These are phyloP conservation scores for Brettanomyces nanus DNA, from an alignment of 805 yeast species.

Conservation along the genomic window DNA sequence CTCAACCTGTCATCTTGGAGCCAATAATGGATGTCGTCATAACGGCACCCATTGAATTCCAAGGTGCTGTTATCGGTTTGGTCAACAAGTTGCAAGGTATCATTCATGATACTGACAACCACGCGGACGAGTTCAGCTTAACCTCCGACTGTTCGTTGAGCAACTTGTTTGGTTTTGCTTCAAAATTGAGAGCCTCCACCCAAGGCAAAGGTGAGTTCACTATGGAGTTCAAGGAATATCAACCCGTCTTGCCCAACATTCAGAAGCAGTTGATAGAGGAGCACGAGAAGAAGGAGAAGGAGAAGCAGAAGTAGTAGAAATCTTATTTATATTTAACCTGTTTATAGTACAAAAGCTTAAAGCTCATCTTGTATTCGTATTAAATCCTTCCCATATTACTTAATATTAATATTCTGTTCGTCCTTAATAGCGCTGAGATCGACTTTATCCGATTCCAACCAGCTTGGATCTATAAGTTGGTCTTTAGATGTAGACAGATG, in stretches of 20 bases:
- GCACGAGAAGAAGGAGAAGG: slow-evolving; percentile 49
- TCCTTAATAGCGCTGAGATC: no score
- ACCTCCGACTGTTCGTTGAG: slow-evolving; percentile 95
- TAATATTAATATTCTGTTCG: no score
- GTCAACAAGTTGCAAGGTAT: slow-evolving; percentile 88
- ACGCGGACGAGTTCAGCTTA: slow-evolving; percentile 88
- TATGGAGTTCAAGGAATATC: slow-evolving; percentile 86
- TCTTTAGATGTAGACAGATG: slow-evolving; percentile 68
- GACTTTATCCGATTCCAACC: slow-evolving; percentile 65
- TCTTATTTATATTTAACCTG: slow-evolving; percentile 1
- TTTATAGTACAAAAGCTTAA: no score
- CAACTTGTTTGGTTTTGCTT: slow-evolving; percentile 93
- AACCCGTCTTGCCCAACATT: slow-evolving; percentile 83
- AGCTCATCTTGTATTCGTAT: no score
- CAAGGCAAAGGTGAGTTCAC: slow-evolving; percentile 99
- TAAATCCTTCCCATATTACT: no score
- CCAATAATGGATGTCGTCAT: slow-evolving; percentile 94
- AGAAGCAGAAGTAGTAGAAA: slow-evolving; percentile 1
- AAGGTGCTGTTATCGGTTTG: slow-evolving; percentile 84
- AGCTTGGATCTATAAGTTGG: slow-evolving; percentile 63
- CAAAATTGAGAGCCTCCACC: slow-evolving; percentile 89
- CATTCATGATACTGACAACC: slow-evolving; percentile 89
- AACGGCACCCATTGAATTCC: slow-evolving; percentile 94
- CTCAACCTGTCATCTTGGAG: slow-evolving; percentile 85
- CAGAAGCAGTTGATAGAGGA: slow-evolving; percentile 88